Conservation (phyloP, 257 asterid genomes). For the Avicennia marina region DNA sequence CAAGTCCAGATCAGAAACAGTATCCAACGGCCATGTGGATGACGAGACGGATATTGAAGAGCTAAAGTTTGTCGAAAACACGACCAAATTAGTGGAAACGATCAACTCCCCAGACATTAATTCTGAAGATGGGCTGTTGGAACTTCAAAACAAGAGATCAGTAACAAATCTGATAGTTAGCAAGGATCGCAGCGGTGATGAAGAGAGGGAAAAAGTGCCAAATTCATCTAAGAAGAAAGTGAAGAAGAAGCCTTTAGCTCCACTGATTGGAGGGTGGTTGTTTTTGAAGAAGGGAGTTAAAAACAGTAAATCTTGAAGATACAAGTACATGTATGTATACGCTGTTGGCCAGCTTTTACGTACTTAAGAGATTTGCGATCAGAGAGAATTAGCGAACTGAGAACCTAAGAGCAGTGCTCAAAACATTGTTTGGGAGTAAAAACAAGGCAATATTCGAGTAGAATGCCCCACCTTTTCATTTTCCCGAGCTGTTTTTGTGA, state of each 20-base stretch:
- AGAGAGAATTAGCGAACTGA: no score
- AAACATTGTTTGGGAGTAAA: neutral
- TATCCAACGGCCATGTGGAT: neutral
- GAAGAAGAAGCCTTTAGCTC: constrained; percentile 57
- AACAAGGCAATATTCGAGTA: neutral
- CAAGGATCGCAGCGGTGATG: constrained; percentile 13
- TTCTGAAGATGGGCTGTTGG: neutral
- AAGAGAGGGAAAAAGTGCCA: constrained; percentile 1
- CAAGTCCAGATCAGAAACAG: constrained; percentile 19
- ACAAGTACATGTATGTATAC: no score
- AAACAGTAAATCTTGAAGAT: constrained; percentile 20
- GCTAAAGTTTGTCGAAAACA: constrained; percentile 52
- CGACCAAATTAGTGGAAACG: neutral
- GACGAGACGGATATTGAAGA: constrained; percentile 51
- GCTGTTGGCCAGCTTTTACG: neutral
- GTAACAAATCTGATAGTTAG: constrained; percentile 44
- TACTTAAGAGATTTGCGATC: no score
- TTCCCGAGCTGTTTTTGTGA: no score
- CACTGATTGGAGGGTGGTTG: constrained; percentile 50
- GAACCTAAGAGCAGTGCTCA: neutral
- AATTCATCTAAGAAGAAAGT: constrained; percentile 32
- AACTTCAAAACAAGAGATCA: constrained; percentile 53
- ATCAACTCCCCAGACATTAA: constrained; percentile 16
- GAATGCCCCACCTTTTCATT: no score
- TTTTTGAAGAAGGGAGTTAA: constrained; percentile 41